A percentile compares a stretch with the other conserved stretches of the same genome.
Conservation (phyloP, 2,329 filamentous ascomycete species). For the Myotisia sp. region DNA sequence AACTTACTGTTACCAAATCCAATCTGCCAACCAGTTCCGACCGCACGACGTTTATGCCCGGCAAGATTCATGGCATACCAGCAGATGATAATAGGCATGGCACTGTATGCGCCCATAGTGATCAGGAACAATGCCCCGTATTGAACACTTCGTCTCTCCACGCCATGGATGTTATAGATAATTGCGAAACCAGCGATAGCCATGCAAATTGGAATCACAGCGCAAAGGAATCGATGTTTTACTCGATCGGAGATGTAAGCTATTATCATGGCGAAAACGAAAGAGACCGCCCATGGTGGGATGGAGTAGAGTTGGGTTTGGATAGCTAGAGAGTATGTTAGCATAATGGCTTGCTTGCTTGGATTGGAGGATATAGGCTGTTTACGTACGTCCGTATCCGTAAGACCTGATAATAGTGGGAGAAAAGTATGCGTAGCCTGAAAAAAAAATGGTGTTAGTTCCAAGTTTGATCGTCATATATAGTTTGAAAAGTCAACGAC, state of each 20-base stretch:
- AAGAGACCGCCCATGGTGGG: conserved; percentile 55
- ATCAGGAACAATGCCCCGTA: conserved; percentile 75
- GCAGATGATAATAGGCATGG: conserved; percentile 78
- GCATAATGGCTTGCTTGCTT: not conserved
- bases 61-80: conserved; percentile 73
- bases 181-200: conserved; percentile 62
- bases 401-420: conserved; percentile 57
- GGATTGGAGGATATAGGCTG: not conserved
- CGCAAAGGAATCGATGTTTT: conserved; percentile 61
- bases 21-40: conserved; percentile 63
- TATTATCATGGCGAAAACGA: conserved; percentile 61
- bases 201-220: conserved; percentile 52
- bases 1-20: conserved; percentile 52
- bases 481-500: conserved; percentile 2
- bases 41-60: conserved; percentile 54
- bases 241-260: conserved; percentile 58
- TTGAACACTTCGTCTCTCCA: conserved; percentile 43
- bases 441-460: conserved; percentile 8
- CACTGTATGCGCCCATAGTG: conserved; percentile 63
- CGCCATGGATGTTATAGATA: conserved; percentile 54
- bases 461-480: conserved; percentile 5
- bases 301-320: conserved; percentile 39
- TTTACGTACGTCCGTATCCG: conserved; percentile 38
- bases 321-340: conserved; percentile 25
- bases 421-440: conserved; percentile 58